Evolutionary conservation across 805 yeast genomes (phyloP).

Genomic region (Starmerella lactis-condensi): DNA sequence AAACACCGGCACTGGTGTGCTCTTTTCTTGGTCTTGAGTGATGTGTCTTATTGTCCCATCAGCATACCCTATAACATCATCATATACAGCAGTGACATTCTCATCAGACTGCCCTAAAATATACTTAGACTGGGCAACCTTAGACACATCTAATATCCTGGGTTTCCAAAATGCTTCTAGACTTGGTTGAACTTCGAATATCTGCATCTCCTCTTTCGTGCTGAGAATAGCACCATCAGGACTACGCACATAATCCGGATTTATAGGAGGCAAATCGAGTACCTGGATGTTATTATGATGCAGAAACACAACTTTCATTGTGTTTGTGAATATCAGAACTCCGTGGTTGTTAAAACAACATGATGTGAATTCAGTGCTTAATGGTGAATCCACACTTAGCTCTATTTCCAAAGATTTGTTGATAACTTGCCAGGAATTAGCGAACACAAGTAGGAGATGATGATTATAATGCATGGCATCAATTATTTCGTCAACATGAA

Average conservation of each 20-base stretch:
- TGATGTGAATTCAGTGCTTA: background rate
- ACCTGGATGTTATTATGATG: slow-evolving; percentile 10
- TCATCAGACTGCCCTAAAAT: slow-evolving; percentile 5
- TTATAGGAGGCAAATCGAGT: background rate
- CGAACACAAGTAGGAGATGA: background rate
- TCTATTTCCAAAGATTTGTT: background rate
- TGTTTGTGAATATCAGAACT: slow-evolving; percentile 1
- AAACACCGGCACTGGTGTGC: slow-evolving; percentile 5
- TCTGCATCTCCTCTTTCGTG: background rate
- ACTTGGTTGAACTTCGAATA: background rate
- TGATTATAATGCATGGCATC: too few relatives aligned
- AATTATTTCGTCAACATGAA: too few relatives aligned
- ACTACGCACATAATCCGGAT: background rate
- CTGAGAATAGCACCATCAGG: slow-evolving; percentile 1
- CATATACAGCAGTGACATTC: slow-evolving; percentile 4
- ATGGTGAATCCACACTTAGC: background rate
- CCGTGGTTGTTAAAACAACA: too few relatives aligned
- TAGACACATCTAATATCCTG: slow-evolving; percentile 4
- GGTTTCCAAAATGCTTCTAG: background rate
- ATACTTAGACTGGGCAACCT: background rate
- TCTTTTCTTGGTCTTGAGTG: slow-evolving; percentile 2
- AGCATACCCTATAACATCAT: background rate
- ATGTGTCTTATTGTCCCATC: slow-evolving; percentile 1
- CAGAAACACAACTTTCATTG: slow-evolving; percentile 7
- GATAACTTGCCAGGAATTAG: background rate